phyloP scores from a whole-genome alignment of 352 stramenopile genomes.

The Aphanomyces cochlioides region DNA sequence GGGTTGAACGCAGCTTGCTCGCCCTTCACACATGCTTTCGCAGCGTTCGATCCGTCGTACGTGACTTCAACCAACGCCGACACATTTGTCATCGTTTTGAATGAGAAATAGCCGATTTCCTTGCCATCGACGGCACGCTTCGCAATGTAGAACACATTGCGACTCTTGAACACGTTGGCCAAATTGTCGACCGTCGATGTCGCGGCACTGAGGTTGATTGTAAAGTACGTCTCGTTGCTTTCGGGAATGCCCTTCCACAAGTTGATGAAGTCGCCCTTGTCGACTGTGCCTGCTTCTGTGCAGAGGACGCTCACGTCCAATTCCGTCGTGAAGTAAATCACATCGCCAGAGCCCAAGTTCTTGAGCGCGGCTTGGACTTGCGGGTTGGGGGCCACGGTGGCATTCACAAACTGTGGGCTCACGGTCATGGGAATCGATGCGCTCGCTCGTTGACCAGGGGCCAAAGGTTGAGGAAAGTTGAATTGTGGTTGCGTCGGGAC shows the following conservation, averaged over 20 bases:
- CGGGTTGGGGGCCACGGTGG: slow-evolving; percentile 62
- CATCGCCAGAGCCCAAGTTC: slow-evolving; percentile 90
- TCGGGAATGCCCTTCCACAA: slow-evolving; percentile 96
- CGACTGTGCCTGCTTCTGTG: slow-evolving; percentile 77
- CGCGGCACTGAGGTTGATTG: slow-evolving; percentile 54
- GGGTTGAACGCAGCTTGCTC: slow-evolving; percentile 88
- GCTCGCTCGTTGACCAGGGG: slow-evolving; percentile 66
- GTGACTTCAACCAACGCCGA: slow-evolving; percentile 93
- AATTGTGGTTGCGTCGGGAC: slow-evolving; percentile 91
- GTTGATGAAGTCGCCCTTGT: slow-evolving; percentile 91
- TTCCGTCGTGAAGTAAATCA: slow-evolving; percentile 96
- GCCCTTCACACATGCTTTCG: slow-evolving; percentile 94
- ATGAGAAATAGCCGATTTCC: slow-evolving; percentile 95
- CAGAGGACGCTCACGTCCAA: slow-evolving; percentile 90
- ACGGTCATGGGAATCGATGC: slow-evolving; percentile 77
- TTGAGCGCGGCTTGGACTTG: slow-evolving; percentile 97
- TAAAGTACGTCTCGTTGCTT: slow-evolving; percentile 92
- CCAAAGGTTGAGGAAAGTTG: slow-evolving; percentile 58
- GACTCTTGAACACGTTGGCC: slow-evolving; percentile 76
- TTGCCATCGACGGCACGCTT: slow-evolving; percentile 91
- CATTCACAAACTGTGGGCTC: slow-evolving; percentile 72
- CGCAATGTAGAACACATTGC: slow-evolving; percentile 94
- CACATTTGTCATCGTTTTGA: slow-evolving; percentile 91
- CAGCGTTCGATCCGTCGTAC: slow-evolving; percentile 89
- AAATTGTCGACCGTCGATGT: slow-evolving; percentile 78